Base-by-base conservation (phyloP, 371 early-diverging fungal genomes). In the Ordospora pajunii region DNA sequence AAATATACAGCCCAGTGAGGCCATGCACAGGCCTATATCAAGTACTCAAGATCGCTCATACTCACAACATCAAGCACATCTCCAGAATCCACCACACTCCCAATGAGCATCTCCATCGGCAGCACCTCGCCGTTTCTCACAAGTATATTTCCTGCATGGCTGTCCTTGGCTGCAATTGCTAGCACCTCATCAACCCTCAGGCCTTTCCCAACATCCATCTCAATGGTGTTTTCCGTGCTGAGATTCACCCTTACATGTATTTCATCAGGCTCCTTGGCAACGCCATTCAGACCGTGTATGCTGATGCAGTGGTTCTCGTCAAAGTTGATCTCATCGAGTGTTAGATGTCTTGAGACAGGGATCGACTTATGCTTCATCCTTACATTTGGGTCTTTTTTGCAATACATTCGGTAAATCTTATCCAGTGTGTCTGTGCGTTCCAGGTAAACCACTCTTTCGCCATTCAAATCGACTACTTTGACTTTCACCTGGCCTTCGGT, bases 321-420 rank as follows among this genome's bases (percentile, higher is more conserved):
- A 70, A 58, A 70, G n/a, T 54, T 54, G 21, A 70, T 53, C 32
- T 70, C 70, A 6, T 53, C 45, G 7, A 70, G 46, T 10, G 58
- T 70, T 12, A 70, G 23, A 58, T 70, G 58, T 11, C 58, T 70
- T 45, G 70, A 70, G 0, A 70, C 62, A 40, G 70, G 70, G 23
- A 58, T 45, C 0, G 46, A 44, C 17, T 54, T 70, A 45, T 70
- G 53, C 17, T 70, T 70, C 32, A 70, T 53, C 48, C 58, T 70
- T 5, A 58, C 14, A 4, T 27, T 27, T n/a, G 37, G 19, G n/a
- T 14, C 25, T 32, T 8, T 32, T 19, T 37, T 37, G 14, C 19
- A 14, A 40, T 58, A 58, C 2, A 19, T 40, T 40, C 32, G 11
- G 12, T 58, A 58, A 1, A 58, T 37, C 7, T 19, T 37, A 12